Conservation (phyloP, 1,284 basidiomycete genomes). For the Taiwanofungus camphoratus region DNA sequence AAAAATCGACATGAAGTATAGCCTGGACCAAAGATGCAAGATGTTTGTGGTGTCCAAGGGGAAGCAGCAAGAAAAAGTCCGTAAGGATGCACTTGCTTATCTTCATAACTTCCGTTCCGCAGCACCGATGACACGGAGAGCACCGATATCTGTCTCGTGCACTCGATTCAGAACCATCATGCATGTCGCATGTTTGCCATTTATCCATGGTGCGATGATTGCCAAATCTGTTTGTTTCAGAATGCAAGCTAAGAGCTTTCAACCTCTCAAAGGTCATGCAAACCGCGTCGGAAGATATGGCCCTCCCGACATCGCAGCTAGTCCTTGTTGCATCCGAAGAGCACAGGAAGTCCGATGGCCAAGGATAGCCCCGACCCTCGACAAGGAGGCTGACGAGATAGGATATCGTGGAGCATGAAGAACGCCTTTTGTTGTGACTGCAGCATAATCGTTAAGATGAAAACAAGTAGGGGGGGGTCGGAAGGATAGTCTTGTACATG, state of each 20-base stretch:
- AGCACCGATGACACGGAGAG: slow-evolving; percentile 15
- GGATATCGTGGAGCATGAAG: too few relatives aligned
- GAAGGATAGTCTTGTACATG: too few relatives aligned
- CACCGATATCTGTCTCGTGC: slow-evolving; percentile 22
- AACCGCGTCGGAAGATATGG: neutral
- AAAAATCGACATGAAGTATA: too few relatives aligned
- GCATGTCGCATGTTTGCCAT: slow-evolving; percentile 2
- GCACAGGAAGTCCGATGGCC: slow-evolving; percentile 3
- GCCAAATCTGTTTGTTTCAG: slow-evolving; percentile 4
- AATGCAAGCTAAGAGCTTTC: neutral
- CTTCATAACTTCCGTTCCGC: slow-evolving; percentile 22
- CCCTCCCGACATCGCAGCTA: neutral
- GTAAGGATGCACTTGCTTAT: slow-evolving; percentile 18
- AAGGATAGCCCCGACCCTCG: slow-evolving; percentile 3
- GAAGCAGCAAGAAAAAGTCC: neutral
- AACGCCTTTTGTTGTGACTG: too few relatives aligned
- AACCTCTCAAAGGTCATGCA: neutral
- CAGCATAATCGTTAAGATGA: too few relatives aligned
- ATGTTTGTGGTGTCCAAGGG: neutral
- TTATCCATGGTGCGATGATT: neutral
- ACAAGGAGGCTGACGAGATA: too few relatives aligned
- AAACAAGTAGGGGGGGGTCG: too few relatives aligned
- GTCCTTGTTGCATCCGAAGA: neutral
- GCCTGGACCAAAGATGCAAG: too few relatives aligned
- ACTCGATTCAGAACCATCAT: slow-evolving; percentile 18